Base-by-base conservation (phyloP, 352 stramenopile species). In the Globisporangium heterothallicum region DNA sequence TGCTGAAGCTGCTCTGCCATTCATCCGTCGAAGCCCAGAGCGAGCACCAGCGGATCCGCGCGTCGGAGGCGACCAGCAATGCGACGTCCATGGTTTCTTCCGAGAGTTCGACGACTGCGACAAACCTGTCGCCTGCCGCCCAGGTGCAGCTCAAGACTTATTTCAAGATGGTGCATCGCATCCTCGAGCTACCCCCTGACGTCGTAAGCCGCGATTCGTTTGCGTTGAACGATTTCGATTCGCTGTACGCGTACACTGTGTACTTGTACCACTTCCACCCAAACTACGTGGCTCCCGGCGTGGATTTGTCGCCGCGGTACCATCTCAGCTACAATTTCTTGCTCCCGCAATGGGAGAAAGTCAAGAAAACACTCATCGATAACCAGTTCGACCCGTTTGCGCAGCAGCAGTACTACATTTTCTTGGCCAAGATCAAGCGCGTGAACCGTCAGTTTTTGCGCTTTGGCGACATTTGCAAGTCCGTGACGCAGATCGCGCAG, bases 1-100 rank as follows among this genome's bases (percentile, higher is more conserved):
- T 92, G 72, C 59, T 92, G 10, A 88, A 92, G 48, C 34, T 92
- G 21, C 61, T 92, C 16, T 88, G 71, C 24, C 77, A 90, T 53
- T 66, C 70, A 0, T 86, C 68, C 4, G 30, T 55, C 0, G 70
- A 86, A 32, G 76, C 81, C 2, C 59, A 76, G 18, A 47, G 35
- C 7, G 81, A 88, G 25, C 83, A 85, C 41, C 58, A 88, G 32
- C 59, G 59, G 2, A 66, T 83, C 21, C 68, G 66, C 61, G 68
- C 62, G 6, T 62, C 74, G 1, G 70, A 86, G 21, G 48, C 63
- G 6, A 49, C 58, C 4, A 65, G 53, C 21, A 58, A 55, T 14
- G 50, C 61, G 4, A 56, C 67, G 0, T 57, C 59, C 2, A 40
- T 66, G 27, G 27, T 40, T 18, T 53, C 61, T 8, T 61, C 70